Evolutionary conservation across 2,329 filamentous ascomycete genomes (phyloP).

Genomic region (Exophiala phaeomuriformis): DNA sequence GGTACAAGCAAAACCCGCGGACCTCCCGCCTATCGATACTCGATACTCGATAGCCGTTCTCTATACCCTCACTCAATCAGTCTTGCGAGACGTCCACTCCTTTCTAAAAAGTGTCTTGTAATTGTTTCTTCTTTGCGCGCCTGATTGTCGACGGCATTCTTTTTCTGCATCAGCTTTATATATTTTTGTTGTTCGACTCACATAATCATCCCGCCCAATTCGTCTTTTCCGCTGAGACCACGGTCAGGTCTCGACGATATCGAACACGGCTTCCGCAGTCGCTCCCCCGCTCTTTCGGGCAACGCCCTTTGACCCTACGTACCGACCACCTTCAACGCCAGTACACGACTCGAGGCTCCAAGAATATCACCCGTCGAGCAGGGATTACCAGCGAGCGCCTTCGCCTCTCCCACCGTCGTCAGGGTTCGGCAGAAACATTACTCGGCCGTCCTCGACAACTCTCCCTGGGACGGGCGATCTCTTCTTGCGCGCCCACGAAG

Average conservation of each 20-base stretch:
- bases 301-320: constrained; percentile 47
- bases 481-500: constrained; percentile 32
- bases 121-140: background rate
- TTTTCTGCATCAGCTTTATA: background rate
- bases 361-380: constrained; percentile 34
- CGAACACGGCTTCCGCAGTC: constrained; percentile 52
- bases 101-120: background rate
- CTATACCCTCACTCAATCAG: constrained; percentile 1
- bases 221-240: constrained; percentile 20
- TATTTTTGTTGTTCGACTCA: too few species aligned
- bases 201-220: background rate
- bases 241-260: constrained; percentile 29
- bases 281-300: constrained; percentile 54
- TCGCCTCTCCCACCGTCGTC: too few species aligned
- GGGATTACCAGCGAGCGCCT: constrained; percentile 39
- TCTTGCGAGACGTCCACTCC: constrained; percentile 10
- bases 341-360: constrained; percentile 42
- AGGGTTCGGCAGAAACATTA: constrained; percentile 45
- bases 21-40: constrained; percentile 23
- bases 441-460: constrained; percentile 48
- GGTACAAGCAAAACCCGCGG: constrained; percentile 18
- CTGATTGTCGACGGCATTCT: constrained; percentile 2
- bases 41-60: constrained; percentile 22
- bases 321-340: constrained; percentile 37
- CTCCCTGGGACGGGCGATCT: constrained; percentile 39